Base-by-base conservation (phyloP, 2,329 filamentous ascomycete species). In the Neonectria ditissima region DNA sequence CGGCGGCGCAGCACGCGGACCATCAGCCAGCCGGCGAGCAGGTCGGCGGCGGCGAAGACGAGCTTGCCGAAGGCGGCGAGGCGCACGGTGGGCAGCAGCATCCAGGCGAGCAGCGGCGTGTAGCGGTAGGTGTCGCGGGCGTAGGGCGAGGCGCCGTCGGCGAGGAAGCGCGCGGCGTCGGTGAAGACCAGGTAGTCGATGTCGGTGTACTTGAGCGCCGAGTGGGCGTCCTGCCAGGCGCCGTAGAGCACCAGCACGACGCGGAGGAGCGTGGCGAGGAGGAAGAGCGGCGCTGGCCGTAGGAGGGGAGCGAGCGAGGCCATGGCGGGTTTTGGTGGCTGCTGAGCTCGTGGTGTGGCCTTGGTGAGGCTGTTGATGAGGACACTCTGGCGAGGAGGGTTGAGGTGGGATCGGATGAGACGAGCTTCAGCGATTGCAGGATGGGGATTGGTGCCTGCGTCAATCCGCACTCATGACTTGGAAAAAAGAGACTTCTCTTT, bases 101-200 rank as follows among this genome's bases (percentile, higher is more conserved):
- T 81, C 94, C 94, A 98, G 16, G 96, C 93, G 1, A 99, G 86
- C 1, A 99, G 83, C 0, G 96, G 96, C 28, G 96, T 98, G 82
- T 99, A 99, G 64, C 96, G 92, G 82, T 99, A 99, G 0, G 96
- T 99, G 75, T 96, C 95, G 57, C 96, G 89, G 43, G 87, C 86
- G 78, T 99, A 99, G 2, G 96, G 96, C 0, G 92, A 92, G 50
- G 82, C 80, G 4, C 87, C 87, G n/a, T 80, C 82, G 4, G 89
- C 81, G 45, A 93, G 80, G 79, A 92, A 95, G 68, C 92, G 91
- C 2, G 96, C 89, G 26, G 96, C 96, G 78, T 98, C 95, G 52
- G 96, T 98, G 83, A 99, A 99, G 78, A 99, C 96, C 69, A 94
- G 89, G 80, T 99, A 99, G 84, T 99, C 96, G 73, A 99, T 97